Evolutionary conservation across 176 grass and related monocot genomes (phyloP), one percentile per base, ranked within the genome.

Genomic region (Rhipidocladum racemiflorum): DNA sequence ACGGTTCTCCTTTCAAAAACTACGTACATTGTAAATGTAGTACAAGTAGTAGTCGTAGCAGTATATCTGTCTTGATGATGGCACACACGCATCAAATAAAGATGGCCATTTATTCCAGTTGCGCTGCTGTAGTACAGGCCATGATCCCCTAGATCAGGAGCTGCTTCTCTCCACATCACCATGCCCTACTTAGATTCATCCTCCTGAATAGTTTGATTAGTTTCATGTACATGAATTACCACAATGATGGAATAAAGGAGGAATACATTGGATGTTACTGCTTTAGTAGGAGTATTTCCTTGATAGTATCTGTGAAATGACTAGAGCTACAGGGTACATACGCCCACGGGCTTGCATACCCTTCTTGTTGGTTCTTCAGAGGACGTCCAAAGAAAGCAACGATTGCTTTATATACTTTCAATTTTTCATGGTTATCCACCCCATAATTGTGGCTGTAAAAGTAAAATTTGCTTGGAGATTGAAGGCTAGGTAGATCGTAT

Each of bases 61-160:
- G 32, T 3, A 34, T 34, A 34, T 34, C 32, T 34, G 3, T 34
- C n/a, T n/a, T n/a, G n/a, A n/a, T n/a, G n/a, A 34, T 28, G 32
- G 46, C 48, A 55, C 14, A 50, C 76, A 78, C 12, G 65, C 65
- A 70, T 25, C 65, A 70, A 56, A 39, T 32, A 13, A 81, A 71
- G 38, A 61, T 70, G 80, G 0, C 53, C 35, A 60, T 55, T 46
- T 45, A 61, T 29, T 81, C 24, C 10, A 53, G 6, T 40, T 9
- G 30, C 21, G 29, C 18, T 63, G 68, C 29, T 30, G 49, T 21
- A 23, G 73, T 9, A 32, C 40, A 73, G 55, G 43, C 25, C 55
- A 73, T 73, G 68, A 82, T 46, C 42, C 54, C 55, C 27, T 61
- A 15, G 39, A 17, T 55, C 43, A 63, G 20, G 55, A 63, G 39